These are phyloP conservation scores for Hyphopichia buzzinii DNA, from an alignment of 1,139 yeast genomes.

Conservation along the genomic window DNA sequence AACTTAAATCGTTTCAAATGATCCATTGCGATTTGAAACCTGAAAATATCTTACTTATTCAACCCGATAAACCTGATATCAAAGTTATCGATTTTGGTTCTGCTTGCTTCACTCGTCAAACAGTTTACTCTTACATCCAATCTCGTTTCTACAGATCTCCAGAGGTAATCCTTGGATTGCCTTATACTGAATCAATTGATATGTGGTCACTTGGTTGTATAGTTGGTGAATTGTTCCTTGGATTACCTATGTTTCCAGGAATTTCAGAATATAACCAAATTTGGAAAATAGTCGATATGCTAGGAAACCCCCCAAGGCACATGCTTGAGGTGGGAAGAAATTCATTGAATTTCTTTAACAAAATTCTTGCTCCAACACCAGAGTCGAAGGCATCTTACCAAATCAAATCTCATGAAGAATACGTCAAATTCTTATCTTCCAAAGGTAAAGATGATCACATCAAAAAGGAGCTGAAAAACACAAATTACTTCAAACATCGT, in stretches of 20 bases:
- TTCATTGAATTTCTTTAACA: slow-evolving; percentile 66
- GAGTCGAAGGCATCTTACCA: slow-evolving; percentile 29
- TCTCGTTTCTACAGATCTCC: slow-evolving; percentile 96
- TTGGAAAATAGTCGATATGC: slow-evolving; percentile 74
- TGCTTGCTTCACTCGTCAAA: slow-evolving; percentile 89
- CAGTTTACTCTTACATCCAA: slow-evolving; percentile 91
- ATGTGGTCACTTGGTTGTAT: slow-evolving; percentile 99
- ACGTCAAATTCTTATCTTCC: slow-evolving; percentile 35
- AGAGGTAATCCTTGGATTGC: slow-evolving; percentile 88
- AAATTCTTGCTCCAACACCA: slow-evolving; percentile 25
- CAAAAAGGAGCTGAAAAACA: slow-evolving; percentile 72
- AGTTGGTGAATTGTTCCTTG: slow-evolving; percentile 87
- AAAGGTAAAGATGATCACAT: slow-evolving; percentile 49
- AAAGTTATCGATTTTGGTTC: slow-evolving; percentile 97
- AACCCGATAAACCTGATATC: slow-evolving; percentile 82
- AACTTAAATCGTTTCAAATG: slow-evolving; percentile 77
- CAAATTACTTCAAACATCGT: slow-evolving; percentile 79
- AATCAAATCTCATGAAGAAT: slow-evolving; percentile 35
- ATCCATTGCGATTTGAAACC: slow-evolving; percentile 98
- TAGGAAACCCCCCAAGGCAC: slow-evolving; percentile 90
- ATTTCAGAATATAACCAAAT: slow-evolving; percentile 91
- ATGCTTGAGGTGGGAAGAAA: slow-evolving; percentile 96
- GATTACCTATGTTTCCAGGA: slow-evolving; percentile 94
- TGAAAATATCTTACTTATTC: slow-evolving; percentile 81
- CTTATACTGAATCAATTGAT: slow-evolving; percentile 88